These are phyloP conservation scores for Fomitopsis pinicola DNA, from an alignment of 1,284 basidiomycete genomes.

Conservation along the genomic window DNA sequence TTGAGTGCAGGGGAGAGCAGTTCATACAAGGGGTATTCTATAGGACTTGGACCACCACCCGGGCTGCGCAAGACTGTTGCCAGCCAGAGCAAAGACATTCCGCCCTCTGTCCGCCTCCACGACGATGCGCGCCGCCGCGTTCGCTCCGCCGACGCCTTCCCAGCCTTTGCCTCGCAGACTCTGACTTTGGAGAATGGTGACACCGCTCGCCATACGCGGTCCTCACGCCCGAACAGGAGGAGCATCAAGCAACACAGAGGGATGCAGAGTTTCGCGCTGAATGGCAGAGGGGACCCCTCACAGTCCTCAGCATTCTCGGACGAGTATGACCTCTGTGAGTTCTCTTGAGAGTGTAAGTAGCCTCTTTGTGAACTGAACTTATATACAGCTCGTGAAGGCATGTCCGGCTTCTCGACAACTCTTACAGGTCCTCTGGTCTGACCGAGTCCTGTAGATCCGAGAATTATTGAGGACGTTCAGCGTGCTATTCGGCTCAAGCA, in stretches of 20 bases:
- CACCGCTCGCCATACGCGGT: not conserved
- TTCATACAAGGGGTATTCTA: conserved; percentile 9
- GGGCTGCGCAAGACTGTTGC: conserved; percentile 12
- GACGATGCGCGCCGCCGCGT: conserved; percentile 28
- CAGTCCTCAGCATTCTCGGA: conserved; percentile 46
- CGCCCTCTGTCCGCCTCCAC: conserved; percentile 6
- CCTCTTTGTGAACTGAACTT: not conserved
- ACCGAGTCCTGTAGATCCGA: conserved; percentile 47
- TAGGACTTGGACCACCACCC: conserved; percentile 27
- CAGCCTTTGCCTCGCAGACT: conserved; percentile 11
- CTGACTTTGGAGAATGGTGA: conserved; percentile 6
- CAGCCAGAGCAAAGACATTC: conserved; percentile 10
- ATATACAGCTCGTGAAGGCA: conserved; percentile 53
- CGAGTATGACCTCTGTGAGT: conserved; percentile 70
- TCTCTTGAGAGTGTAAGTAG: no score
- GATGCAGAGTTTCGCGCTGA: not conserved
- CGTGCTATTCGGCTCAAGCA: conserved; percentile 67
- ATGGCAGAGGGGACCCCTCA: conserved; percentile 9
- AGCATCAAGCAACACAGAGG: conserved; percentile 11
- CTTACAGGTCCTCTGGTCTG: conserved; percentile 4
- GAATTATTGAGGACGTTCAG: conserved; percentile 71
- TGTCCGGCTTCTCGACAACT: conserved; percentile 16
- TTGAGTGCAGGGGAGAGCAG: conserved; percentile 10
- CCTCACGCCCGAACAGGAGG: conserved; percentile 14
- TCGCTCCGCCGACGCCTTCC: conserved; percentile 22